These are phyloP conservation scores for Danielozyma ontarioensis DNA, from an alignment of 805 yeast genomes.

Conservation along the genomic window DNA sequence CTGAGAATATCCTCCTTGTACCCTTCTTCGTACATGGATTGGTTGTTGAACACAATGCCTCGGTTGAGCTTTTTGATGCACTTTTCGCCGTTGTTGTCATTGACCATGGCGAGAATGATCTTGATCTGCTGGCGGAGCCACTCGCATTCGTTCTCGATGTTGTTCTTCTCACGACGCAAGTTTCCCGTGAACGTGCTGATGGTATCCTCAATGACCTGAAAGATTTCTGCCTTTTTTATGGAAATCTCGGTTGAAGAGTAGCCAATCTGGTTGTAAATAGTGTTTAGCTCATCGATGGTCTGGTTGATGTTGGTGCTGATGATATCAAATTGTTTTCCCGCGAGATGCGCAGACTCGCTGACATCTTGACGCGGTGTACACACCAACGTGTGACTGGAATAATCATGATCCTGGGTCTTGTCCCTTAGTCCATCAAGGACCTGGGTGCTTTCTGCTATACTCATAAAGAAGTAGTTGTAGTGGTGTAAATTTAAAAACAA, in stretches of 20 bases:
- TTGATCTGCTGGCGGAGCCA: slow-evolving; percentile 41
- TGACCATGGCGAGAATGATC: slow-evolving; percentile 34
- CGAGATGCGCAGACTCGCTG: neutral
- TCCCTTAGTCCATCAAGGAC: slow-evolving; percentile 4
- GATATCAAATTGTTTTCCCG: slow-evolving; percentile 19
- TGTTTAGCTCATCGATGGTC: slow-evolving; percentile 39
- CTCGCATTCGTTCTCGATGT: slow-evolving; percentile 38
- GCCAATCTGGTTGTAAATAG: slow-evolving; percentile 50
- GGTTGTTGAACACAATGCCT: slow-evolving; percentile 29
- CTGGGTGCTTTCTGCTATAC: neutral
- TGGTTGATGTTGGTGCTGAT: slow-evolving; percentile 30
- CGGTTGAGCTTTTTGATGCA: slow-evolving; percentile 15
- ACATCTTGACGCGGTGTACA: neutral
- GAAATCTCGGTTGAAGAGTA: slow-evolving; percentile 46
- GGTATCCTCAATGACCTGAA: slow-evolving; percentile 44
- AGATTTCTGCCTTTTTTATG: slow-evolving; percentile 45
- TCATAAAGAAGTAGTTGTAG: neutral
- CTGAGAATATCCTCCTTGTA: slow-evolving; percentile 21
- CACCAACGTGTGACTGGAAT: neutral
- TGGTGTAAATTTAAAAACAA: neutral
- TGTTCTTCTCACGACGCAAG: slow-evolving; percentile 22
- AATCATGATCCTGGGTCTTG: slow-evolving; percentile 1
- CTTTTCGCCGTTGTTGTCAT: slow-evolving; percentile 28
- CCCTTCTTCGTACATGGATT: slow-evolving; percentile 21
- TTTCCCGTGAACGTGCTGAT: slow-evolving; percentile 31